These are phyloP conservation scores for Lasiosphaeris hirsuta DNA, from an alignment of 495 filamentous ascomycete genomes.

Conservation along the genomic window DNA sequence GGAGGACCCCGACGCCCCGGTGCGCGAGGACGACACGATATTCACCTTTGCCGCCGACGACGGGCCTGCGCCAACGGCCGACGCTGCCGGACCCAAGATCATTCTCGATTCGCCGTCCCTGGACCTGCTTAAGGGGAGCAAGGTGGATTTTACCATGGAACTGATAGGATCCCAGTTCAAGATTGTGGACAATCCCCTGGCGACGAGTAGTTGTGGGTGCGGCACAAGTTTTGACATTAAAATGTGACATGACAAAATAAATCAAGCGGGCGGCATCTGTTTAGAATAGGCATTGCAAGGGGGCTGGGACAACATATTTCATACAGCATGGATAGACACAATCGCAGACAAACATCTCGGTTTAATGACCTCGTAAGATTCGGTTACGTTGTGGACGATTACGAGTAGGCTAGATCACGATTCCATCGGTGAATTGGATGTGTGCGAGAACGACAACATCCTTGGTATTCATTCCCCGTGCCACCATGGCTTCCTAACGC, in stretches of 20 bases:
- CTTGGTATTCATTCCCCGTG: constrained; percentile 34
- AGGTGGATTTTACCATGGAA: constrained; percentile 93
- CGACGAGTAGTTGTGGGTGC: constrained; percentile 93
- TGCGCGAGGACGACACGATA: constrained; percentile 72
- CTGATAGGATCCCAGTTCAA: constrained; percentile 98
- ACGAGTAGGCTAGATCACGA: constrained; percentile 24
- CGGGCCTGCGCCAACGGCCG: neutral
- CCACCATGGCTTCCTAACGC: no score
- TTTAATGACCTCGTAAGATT: no score
- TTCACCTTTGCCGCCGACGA: constrained; percentile 35
- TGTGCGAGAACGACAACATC: constrained; percentile 25
- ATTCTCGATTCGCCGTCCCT: constrained; percentile 86
- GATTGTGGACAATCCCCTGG: constrained; percentile 86
- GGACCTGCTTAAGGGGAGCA: constrained; percentile 86
- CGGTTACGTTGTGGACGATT: neutral
- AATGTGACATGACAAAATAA: constrained; percentile 25
- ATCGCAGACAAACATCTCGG: no score
- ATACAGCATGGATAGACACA: no score
- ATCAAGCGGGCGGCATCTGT: no score
- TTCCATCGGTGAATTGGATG: constrained; percentile 18
- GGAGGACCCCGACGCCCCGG: constrained; percentile 21
- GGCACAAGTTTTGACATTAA: constrained; percentile 97
- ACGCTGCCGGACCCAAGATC: constrained; percentile 60
- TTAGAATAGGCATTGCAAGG: no score
- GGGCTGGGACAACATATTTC: no score